phyloP scores from a whole-genome alignment of 2,329 filamentous ascomycete species.

The Cladosporium sp. region DNA sequence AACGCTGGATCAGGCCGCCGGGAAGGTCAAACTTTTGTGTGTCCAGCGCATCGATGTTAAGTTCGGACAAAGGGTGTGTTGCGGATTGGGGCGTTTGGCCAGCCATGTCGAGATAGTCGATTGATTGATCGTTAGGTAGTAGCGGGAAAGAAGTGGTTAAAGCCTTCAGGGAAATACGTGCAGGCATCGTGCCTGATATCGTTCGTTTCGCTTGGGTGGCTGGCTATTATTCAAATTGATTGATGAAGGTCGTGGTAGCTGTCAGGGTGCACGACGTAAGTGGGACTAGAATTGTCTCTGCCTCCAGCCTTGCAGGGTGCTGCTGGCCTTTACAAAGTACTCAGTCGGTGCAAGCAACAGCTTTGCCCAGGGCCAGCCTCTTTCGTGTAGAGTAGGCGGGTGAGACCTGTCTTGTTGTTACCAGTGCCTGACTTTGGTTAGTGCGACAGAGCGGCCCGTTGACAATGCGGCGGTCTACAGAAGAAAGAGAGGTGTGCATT shows the following conservation, averaged over 20 bases:
- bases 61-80: slow-evolving; percentile 10
- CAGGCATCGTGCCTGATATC: slow-evolving; percentile 2
- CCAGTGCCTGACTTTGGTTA: slow-evolving; percentile 14
- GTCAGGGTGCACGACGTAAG: slow-evolving; percentile 1
- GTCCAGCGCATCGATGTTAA: slow-evolving; percentile 15
- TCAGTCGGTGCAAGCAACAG: slow-evolving; percentile 3
- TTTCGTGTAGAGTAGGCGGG: slow-evolving; percentile 5
- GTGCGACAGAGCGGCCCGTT: not conserved
- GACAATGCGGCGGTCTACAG: not conserved
- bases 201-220: slow-evolving; percentile 4
- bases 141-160: slow-evolving; percentile 1
- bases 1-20: slow-evolving; percentile 10
- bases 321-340: slow-evolving; percentile 13
- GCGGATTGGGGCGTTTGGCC: not conserved
- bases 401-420: slow-evolving; percentile 17
- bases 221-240: slow-evolving; percentile 6
- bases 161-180: not conserved
- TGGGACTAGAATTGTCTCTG: slow-evolving; percentile 10
- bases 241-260: not conserved
- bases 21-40: slow-evolving; percentile 14
- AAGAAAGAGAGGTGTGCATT: not conserved
- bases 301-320: slow-evolving; percentile 8
- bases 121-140: slow-evolving; percentile 8
- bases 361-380: slow-evolving; percentile 15
- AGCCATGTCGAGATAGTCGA: slow-evolving; percentile 4